phyloP scores from a whole-genome alignment of 345 rosid genomes.

The Corymbia maculata region DNA sequence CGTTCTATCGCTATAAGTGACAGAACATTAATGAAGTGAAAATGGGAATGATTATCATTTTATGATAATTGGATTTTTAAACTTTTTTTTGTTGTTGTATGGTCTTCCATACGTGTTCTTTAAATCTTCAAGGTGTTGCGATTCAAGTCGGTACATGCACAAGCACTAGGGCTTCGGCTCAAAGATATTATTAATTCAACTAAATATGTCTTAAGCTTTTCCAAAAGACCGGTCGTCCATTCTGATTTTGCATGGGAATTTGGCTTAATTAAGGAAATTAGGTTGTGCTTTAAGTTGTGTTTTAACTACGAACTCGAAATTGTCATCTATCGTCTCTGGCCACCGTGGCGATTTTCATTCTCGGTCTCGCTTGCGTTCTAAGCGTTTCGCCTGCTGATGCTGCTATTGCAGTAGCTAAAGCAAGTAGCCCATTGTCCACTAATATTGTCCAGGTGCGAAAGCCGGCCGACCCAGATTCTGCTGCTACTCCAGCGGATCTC shows the following conservation, averaged over 20 bases:
- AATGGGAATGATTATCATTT: background rate
- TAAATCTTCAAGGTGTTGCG: background rate
- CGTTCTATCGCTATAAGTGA: no score
- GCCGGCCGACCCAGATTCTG: constrained; percentile 6
- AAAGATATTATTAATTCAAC: background rate
- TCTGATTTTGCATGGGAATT: background rate
- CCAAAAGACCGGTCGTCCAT: background rate
- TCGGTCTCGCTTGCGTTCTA: background rate
- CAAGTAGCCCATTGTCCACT: background rate
- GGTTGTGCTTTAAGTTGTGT: background rate
- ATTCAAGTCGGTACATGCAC: background rate
- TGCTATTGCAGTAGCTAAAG: background rate
- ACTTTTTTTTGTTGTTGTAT: background rate
- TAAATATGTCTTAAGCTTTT: background rate
- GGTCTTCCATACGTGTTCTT: background rate
- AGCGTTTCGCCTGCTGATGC: background rate
- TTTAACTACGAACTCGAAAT: background rate
- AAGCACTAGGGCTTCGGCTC: background rate
- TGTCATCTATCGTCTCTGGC: background rate
- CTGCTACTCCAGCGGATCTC: background rate
- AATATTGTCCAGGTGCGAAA: constrained; percentile 22
- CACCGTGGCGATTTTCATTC: background rate
- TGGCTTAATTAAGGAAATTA: background rate
- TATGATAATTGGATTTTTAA: background rate
- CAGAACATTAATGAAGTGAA: no score